Evolutionary conservation across 371 early-diverging fungal genomes (phyloP), one percentile per base, ranked within the genome.

Genomic region (Mortierella sp.): DNA sequence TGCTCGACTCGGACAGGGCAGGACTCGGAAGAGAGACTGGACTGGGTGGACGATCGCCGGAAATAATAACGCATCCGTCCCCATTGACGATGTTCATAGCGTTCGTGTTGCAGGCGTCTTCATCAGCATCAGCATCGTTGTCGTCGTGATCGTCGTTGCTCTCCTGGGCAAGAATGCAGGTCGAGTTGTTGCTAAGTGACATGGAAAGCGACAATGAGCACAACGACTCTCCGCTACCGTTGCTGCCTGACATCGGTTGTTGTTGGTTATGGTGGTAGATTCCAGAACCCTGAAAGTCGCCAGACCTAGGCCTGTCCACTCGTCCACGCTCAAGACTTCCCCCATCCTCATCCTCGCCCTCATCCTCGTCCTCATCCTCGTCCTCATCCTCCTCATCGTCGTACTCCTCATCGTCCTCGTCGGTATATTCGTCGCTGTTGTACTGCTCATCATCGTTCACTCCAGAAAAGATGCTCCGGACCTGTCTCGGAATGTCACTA

Each of bases 381-480:
- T 63, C 68, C 18, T 68, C 68, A 41, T 63, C 63, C 11, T 49
- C 54, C n/a, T 73, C 73, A 35, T 35, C 35, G 35, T 49, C 49
- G 16, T 65, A 35, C 0, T 63, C 65, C 0, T 38, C 38, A 2
- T 68, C 8, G 21, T 73, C 54, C 4, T 49, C 54, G 38, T 73
- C 73, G 12, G 35, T 38, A n/a, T 73, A 51, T 21, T 68, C 76
- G 51, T 68, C 49, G 24, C 70, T 51, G 48, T 75, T 51, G 27
- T 70, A 49, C 10, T 48, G 70, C 3, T 38, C 60, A 16, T 75
- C 55, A 12, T 54, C 74, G 24, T 32, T 49, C 41, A 27, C 38
- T 38, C 68, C 68, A 38, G 68, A 68, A 68, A 68, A 68, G 38
- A 68, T 68, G 43, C 68, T 68, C 68, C 38, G 68, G 4, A 68